These are phyloP conservation scores for Amauroascus niger DNA, from an alignment of 2,329 filamentous ascomycete genomes.

Conservation along the genomic window DNA sequence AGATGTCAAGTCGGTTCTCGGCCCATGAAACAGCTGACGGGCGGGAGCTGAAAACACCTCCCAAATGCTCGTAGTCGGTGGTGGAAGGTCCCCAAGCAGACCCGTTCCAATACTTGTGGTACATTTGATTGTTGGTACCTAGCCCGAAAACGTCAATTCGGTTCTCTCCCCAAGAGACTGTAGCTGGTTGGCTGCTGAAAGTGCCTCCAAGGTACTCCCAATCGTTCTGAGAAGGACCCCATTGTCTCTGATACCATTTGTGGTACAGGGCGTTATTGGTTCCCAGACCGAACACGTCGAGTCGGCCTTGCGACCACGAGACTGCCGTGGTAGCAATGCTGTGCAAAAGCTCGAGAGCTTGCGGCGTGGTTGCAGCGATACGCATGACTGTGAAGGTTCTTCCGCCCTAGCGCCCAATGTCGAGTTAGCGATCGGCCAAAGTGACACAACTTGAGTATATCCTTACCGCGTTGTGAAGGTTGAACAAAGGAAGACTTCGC, in stretches of 20 bases:
- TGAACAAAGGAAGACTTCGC: neutral
- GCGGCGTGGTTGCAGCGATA: constrained; percentile 16
- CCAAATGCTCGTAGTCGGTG: constrained; percentile 15
- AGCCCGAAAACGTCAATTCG: constrained; percentile 26
- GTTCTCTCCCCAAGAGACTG: constrained; percentile 23
- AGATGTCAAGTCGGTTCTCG: constrained; percentile 18
- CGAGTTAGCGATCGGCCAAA: neutral
- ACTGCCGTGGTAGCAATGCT: constrained; percentile 16
- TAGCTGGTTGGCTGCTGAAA: constrained; percentile 21
- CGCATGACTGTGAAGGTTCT: constrained; percentile 22
- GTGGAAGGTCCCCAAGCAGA: constrained; percentile 14
- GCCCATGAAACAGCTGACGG: constrained; percentile 19
- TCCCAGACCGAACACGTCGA: constrained; percentile 18
- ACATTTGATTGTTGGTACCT: constrained; percentile 23
- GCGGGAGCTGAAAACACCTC: constrained; percentile 18
- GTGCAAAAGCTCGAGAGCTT: constrained; percentile 15
- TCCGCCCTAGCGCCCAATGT: neutral
- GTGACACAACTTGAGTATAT: neutral
- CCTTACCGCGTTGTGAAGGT: neutral
- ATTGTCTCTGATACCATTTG: constrained; percentile 16
- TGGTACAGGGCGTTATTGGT: constrained; percentile 18
- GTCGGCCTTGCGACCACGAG: constrained; percentile 14
- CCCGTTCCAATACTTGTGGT: constrained; percentile 24
- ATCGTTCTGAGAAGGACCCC: constrained; percentile 16
- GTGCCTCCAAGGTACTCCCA: constrained; percentile 27